Conservation (phyloP, 2,329 filamentous ascomycete species). For the Alternaria arbusti region DNA sequence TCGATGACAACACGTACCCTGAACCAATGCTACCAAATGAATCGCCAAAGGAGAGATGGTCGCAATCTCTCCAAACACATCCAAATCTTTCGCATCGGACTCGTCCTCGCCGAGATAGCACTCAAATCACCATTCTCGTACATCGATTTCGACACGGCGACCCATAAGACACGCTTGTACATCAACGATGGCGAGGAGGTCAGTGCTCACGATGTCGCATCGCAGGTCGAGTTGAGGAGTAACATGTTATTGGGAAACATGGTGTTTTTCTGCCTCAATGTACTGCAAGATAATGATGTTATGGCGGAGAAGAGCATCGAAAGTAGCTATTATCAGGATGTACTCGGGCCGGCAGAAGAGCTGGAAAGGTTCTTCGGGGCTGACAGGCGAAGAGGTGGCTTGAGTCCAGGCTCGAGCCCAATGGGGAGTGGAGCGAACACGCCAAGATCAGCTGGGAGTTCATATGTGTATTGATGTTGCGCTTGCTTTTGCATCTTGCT, state of each 20-base stretch:
- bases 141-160: conserved; percentile 17
- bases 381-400: conserved; percentile 12
- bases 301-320: conserved; percentile 29
- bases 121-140: conserved; percentile 26
- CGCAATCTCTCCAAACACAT: conserved; percentile 26
- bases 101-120: conserved; percentile 32
- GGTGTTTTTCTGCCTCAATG: conserved; percentile 30
- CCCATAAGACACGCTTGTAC: conserved; percentile 19
- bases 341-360: conserved; percentile 26
- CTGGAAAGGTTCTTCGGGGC: conserved; percentile 22
- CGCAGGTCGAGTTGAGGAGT: conserved; percentile 27
- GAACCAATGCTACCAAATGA: conserved; percentile 14
- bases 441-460: conserved; percentile 6
- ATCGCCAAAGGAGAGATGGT: conserved; percentile 5
- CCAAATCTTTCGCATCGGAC: conserved; percentile 37
- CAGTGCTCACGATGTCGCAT: conserved; percentile 26
- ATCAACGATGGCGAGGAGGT: conserved; percentile 20
- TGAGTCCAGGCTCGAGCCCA: conserved; percentile 10
- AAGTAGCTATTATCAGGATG: conserved; percentile 25
- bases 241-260: conserved; percentile 32
- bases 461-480: background rate
- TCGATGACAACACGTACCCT: conserved; percentile 19
- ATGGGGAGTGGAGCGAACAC: conserved; percentile 8
- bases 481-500: background rate
- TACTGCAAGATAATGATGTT: conserved; percentile 21